phyloP scores from a whole-genome alignment of 768 basidiomycete genomes.

The Termitomyces sp. region DNA sequence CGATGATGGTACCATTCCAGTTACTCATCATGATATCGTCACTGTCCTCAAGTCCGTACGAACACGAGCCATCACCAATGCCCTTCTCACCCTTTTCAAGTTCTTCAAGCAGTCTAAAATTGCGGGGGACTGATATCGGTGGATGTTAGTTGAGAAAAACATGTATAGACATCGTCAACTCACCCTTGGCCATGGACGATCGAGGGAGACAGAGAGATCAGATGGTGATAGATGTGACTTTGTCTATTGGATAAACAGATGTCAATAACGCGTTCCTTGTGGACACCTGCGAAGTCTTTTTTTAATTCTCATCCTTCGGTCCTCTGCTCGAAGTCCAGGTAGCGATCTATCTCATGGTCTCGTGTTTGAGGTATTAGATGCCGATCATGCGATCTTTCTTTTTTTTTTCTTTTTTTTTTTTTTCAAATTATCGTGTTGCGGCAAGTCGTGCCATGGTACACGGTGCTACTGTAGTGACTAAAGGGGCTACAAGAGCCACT shows the following conservation, averaged over 20 bases:
- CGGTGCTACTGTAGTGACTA: too few species aligned
- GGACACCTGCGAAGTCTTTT: too few species aligned
- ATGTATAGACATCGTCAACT: neutral
- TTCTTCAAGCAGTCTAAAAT: slow-evolving; percentile 95
- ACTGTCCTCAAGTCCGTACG: slow-evolving; percentile 91
- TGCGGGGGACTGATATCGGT: slow-evolving; percentile 72
- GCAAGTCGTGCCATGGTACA: too few species aligned
- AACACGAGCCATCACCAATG: slow-evolving; percentile 96
- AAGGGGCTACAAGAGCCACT: too few species aligned
- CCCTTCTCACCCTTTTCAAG: slow-evolving; percentile 99
- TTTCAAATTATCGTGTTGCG: too few species aligned
- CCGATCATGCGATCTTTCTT: too few species aligned
- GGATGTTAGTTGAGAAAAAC: neutral
- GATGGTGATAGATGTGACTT: neutral
- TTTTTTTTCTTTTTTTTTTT: too few species aligned
- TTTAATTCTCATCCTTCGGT: too few species aligned
- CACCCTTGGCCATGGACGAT: slow-evolving; percentile 49
- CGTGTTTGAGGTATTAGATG: too few species aligned
- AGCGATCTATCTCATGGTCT: too few species aligned
- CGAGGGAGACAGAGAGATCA: slow-evolving; percentile 1
- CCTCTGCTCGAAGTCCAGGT: too few species aligned
- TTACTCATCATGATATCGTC: slow-evolving; percentile 97
- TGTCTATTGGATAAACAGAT: neutral
- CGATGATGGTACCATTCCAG: slow-evolving; percentile 99
- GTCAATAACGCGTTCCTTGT: neutral